Evolutionary conservation across 805 yeast genomes (phyloP).

Genomic region (Aciculoconidium aculeatum): DNA sequence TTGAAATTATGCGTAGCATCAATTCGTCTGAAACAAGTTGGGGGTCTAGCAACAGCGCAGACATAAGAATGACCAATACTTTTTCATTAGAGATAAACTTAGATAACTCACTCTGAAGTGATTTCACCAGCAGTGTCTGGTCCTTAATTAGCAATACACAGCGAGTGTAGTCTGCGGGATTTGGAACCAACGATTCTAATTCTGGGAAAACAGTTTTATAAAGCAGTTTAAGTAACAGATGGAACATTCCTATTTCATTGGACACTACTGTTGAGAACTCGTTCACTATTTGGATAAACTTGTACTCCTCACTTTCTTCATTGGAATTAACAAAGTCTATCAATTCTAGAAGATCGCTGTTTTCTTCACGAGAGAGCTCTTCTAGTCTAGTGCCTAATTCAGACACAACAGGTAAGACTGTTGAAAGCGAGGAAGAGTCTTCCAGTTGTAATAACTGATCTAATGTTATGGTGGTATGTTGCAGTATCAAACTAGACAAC

Average conservation of each 20-base stretch:
- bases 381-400: conserved; percentile 16
- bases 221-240: conserved; percentile 42
- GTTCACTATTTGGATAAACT: conserved; percentile 50
- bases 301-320: conserved; percentile 36
- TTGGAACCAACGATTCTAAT: conserved; percentile 53
- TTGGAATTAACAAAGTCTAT: conserved; percentile 23
- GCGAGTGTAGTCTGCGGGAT: conserved; percentile 56
- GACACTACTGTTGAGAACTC: conserved; percentile 48
- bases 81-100: conserved; percentile 55
- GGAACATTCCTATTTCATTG: conserved; percentile 47
- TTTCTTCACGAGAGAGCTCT: conserved; percentile 16
- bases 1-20: conserved; percentile 31
- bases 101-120: conserved; percentile 31
- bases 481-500: background rate
- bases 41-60: conserved; percentile 38
- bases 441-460: conserved; percentile 5
- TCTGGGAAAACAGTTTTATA: conserved; percentile 69
- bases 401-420: conserved; percentile 19
- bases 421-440: conserved; percentile 17
- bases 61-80: conserved; percentile 66
- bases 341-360: conserved; percentile 26
- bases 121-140: conserved; percentile 26
- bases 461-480: background rate
- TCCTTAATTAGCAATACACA: conserved; percentile 49
- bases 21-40: conserved; percentile 19